Evolutionary conservation across 805 yeast genomes (phyloP).

Genomic region (Priceomyces medius): DNA sequence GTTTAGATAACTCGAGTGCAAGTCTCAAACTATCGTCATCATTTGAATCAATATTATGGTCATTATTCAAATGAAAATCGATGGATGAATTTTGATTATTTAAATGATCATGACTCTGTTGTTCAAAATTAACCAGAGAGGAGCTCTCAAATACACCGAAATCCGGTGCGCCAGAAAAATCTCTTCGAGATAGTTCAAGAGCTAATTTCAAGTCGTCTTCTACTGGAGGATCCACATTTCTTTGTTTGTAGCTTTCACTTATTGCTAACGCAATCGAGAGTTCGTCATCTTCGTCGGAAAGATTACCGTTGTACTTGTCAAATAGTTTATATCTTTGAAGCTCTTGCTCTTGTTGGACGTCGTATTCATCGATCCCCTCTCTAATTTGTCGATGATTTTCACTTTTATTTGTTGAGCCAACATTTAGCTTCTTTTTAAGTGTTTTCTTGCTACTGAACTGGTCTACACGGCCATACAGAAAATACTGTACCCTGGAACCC

Average conservation of each 20-base stretch:
- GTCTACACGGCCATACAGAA: constrained; percentile 43
- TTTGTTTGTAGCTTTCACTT: constrained; percentile 25
- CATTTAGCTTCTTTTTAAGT: constrained; percentile 17
- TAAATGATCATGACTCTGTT: neutral
- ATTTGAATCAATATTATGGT: constrained; percentile 5
- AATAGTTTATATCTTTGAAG: constrained; percentile 26
- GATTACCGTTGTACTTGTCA: constrained; percentile 48
- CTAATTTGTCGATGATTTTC: constrained; percentile 23
- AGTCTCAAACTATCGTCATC: constrained; percentile 28
- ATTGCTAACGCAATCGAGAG: constrained; percentile 44
- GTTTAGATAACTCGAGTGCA: constrained; percentile 19
- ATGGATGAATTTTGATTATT: neutral
- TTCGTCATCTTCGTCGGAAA: constrained; percentile 38
- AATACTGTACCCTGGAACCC: constrained; percentile 46
- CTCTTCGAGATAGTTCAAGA: constrained; percentile 19
- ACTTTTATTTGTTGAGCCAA: constrained; percentile 22
- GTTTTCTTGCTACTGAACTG: constrained; percentile 5
- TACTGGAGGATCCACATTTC: constrained; percentile 2
- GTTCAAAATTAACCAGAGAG: too few species aligned
- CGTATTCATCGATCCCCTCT: constrained; percentile 39
- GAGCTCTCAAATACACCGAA: too few species aligned
- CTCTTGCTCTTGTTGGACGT: constrained; percentile 23
- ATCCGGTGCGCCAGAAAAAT: too few species aligned
- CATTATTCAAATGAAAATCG: constrained; percentile 1
- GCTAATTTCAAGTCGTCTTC: constrained; percentile 33